phyloP scores from a whole-genome alignment of 1,284 basidiomycete species.

The Apiotrichum mycotoxinovorans region DNA sequence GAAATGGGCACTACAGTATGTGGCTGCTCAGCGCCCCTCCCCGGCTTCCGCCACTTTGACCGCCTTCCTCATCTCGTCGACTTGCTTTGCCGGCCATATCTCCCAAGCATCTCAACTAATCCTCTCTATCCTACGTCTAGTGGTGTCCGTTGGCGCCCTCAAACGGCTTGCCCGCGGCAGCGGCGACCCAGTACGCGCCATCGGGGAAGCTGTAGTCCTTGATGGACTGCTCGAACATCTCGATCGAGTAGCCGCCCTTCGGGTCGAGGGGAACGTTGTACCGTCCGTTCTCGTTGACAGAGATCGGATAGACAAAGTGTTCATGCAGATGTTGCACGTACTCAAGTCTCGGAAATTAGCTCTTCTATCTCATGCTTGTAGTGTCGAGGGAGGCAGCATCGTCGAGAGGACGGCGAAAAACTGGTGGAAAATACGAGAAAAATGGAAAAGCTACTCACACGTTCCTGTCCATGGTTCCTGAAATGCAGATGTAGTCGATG shows the following conservation, averaged over 20 bases:
- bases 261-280: constrained; percentile 62
- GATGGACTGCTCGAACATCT: constrained; percentile 52
- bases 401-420: too few relatives aligned
- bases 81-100: too few relatives aligned
- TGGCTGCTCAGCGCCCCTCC: too few relatives aligned
- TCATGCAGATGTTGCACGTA: constrained; percentile 76
- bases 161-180: constrained; percentile 35
- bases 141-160: constrained; percentile 1
- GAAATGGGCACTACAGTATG: too few relatives aligned
- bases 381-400: background rate
- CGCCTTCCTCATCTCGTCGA: too few relatives aligned
- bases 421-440: too few relatives aligned
- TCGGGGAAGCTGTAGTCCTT: constrained; percentile 49
- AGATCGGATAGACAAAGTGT: constrained; percentile 83
- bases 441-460: too few relatives aligned
- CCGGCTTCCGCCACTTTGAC: too few relatives aligned
- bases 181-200: constrained; percentile 51
- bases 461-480: constrained; percentile 87
- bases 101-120: too few relatives aligned
- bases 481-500: constrained; percentile 89
- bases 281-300: constrained; percentile 77
- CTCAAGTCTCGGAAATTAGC: constrained; percentile 61
- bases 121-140: background rate
- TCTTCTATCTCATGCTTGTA: background rate
- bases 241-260: constrained; percentile 52